A percentile compares a stretch with the other conserved stretches of the same genome.
Evolutionary conservation across 2,329 filamentous ascomycete genomes (phyloP).

Genomic region (Rosellinia necatrix): DNA sequence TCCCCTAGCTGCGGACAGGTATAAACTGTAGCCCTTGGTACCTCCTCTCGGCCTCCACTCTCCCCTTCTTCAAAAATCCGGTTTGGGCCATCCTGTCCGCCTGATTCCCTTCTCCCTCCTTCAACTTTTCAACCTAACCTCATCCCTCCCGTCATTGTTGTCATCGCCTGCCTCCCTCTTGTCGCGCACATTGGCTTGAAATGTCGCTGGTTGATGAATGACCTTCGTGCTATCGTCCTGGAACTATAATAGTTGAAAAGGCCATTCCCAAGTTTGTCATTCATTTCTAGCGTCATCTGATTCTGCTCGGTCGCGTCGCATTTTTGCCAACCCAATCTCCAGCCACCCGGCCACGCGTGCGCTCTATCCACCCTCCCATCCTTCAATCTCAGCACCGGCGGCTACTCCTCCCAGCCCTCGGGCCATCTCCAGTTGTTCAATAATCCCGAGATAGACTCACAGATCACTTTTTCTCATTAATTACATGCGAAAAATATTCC

Average conservation of each 20-base stretch:
- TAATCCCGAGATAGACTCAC: constrained; percentile 30
- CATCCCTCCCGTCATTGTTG: constrained; percentile 4
- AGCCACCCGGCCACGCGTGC: constrained; percentile 11
- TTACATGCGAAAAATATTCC: constrained; percentile 28
- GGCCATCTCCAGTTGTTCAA: constrained; percentile 23
- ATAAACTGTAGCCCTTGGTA: neutral
- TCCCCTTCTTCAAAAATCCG: constrained; percentile 25
- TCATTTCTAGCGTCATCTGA: constrained; percentile 14
- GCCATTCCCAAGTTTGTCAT: constrained; percentile 17
- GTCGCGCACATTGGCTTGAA: neutral
- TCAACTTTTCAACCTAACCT: constrained; percentile 11
- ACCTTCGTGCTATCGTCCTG: neutral
- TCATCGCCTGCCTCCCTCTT: neutral
- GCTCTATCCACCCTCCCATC: constrained; percentile 12
- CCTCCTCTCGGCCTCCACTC: constrained; percentile 15
- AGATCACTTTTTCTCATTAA: constrained; percentile 24
- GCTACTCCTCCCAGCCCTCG: constrained; percentile 5
- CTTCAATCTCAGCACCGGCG: constrained; percentile 7
- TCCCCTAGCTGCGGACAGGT: too few species aligned
- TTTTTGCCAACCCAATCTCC: constrained; percentile 5
- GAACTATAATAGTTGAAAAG: constrained; percentile 16
- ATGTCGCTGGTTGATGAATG: constrained; percentile 12
- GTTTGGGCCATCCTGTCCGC: constrained; percentile 13
- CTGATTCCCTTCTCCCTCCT: constrained; percentile 9
- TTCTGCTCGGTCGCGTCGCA: constrained; percentile 22